phyloP scores from a whole-genome alignment of 202 grass and related monocot genomes.

The Setaria viridis region DNA sequence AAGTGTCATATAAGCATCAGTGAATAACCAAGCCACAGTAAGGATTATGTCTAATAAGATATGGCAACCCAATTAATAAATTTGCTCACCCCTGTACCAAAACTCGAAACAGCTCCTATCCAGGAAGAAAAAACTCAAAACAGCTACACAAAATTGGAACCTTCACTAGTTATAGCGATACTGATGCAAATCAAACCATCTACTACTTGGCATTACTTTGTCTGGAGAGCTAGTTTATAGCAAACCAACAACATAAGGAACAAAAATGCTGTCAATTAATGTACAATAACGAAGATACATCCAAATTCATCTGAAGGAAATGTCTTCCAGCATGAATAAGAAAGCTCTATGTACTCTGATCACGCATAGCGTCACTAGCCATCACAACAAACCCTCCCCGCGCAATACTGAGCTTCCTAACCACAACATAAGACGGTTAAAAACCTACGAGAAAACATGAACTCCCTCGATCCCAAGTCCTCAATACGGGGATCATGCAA shows the following conservation, averaged over 20 bases:
- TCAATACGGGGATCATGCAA: constrained; percentile 33
- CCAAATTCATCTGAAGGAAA: background rate
- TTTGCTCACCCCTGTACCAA: background rate
- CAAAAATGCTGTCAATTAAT: background rate
- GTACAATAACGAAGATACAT: constrained; percentile 21
- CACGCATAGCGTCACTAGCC: background rate
- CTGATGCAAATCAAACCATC: background rate
- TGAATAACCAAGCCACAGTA: background rate
- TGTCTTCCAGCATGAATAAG: background rate
- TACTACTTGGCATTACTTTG: background rate
- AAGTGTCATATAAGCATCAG: background rate
- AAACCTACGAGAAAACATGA: background rate
- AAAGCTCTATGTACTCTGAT: background rate
- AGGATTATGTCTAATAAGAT: background rate
- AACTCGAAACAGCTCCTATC: background rate
- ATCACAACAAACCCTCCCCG: background rate
- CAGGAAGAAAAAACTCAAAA: background rate
- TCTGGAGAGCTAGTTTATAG: background rate
- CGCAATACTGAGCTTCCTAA: background rate
- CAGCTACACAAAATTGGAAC: background rate
- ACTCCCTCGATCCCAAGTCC: constrained; percentile 12
- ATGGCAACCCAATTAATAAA: background rate
- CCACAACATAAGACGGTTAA: background rate
- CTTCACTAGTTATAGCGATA: background rate
- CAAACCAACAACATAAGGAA: background rate